Conservation (phyloP, 2,329 filamentous ascomycete genomes). For the Aspergillus niger region DNA sequence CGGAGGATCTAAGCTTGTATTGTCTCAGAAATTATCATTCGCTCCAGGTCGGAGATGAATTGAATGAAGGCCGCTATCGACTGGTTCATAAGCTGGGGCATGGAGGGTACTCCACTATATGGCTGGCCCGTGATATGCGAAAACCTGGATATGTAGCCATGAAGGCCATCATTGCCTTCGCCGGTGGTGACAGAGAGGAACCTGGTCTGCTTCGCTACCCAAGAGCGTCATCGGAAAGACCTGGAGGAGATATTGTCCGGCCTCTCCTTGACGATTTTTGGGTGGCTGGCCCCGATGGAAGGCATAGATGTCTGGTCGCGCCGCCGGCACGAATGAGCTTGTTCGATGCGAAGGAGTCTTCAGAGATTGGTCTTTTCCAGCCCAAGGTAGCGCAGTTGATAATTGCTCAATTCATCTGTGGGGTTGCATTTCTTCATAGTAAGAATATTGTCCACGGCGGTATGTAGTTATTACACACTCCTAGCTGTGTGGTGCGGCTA, state of each 20-base stretch:
- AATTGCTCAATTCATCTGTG: conserved; percentile 25
- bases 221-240: background rate
- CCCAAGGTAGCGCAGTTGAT: conserved; percentile 25
- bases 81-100: conserved; percentile 20
- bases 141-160: conserved; percentile 34
- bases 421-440: conserved; percentile 27
- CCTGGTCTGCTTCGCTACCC: conserved; percentile 17
- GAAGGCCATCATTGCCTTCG: conserved; percentile 37
- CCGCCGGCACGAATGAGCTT: conserved; percentile 24
- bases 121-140: conserved; percentile 35
- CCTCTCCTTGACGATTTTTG: conserved; percentile 30
- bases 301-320: conserved; percentile 26
- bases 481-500: background rate
- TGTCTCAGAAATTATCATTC: conserved; percentile 6
- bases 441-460: conserved; percentile 28
- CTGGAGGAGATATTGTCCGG: conserved; percentile 19
- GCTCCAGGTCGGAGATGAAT: conserved; percentile 11
- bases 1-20: conserved; percentile 20
- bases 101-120: conserved; percentile 34
- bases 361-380: conserved; percentile 20
- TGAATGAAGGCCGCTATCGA: conserved; percentile 17
- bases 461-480: conserved; percentile 16
- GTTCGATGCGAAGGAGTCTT: conserved; percentile 26
- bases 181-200: conserved; percentile 9
- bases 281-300: conserved; percentile 25